phyloP scores from a whole-genome alignment of 2,329 filamentous ascomycete species.

The Leptographium radiaticola region DNA sequence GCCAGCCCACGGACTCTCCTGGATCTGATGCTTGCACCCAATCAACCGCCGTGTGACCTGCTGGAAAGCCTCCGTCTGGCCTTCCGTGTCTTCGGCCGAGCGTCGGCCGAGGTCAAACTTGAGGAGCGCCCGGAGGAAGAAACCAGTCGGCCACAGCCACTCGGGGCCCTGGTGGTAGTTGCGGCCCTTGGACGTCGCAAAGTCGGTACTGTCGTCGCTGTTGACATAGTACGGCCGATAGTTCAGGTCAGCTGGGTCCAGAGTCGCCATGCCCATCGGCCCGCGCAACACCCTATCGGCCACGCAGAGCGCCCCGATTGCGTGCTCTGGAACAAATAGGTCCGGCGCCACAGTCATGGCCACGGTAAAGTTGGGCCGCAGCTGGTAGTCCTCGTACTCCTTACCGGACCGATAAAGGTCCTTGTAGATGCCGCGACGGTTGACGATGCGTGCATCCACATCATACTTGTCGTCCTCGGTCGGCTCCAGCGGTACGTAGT shows the following conservation, averaged over 20 bases:
- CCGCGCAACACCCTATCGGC: conserved; percentile 72
- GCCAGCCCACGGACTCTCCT: conserved; percentile 74
- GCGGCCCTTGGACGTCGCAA: conserved; percentile 81
- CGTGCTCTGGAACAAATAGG: conserved; percentile 68
- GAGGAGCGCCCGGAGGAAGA: conserved; percentile 82
- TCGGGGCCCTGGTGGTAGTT: conserved; percentile 98
- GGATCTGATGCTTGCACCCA: conserved; percentile 76
- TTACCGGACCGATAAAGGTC: conserved; percentile 89
- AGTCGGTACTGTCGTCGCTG: conserved; percentile 82
- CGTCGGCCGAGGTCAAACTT: conserved; percentile 76
- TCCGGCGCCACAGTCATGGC: conserved; percentile 89
- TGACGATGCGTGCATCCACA: conserved; percentile 65
- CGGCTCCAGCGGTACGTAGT: conserved; percentile 63
- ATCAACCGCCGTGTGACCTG: conserved; percentile 75
- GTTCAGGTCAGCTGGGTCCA: conserved; percentile 84
- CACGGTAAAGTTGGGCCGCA: conserved; percentile 87
- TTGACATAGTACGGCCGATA: conserved; percentile 94
- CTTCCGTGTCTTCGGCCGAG: conserved; percentile 40
- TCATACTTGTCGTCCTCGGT: conserved; percentile 66
- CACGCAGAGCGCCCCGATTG: conserved; percentile 64
- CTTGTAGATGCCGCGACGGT: conserved; percentile 95
- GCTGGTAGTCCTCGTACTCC: conserved; percentile 94
- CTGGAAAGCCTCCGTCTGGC: conserved; percentile 79
- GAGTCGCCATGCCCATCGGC: conserved; percentile 87
- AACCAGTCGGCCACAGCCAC: conserved; percentile 96